Evolutionary conservation across 306 rosid species (phyloP).

Genomic region (Dryas alaskensis): DNA sequence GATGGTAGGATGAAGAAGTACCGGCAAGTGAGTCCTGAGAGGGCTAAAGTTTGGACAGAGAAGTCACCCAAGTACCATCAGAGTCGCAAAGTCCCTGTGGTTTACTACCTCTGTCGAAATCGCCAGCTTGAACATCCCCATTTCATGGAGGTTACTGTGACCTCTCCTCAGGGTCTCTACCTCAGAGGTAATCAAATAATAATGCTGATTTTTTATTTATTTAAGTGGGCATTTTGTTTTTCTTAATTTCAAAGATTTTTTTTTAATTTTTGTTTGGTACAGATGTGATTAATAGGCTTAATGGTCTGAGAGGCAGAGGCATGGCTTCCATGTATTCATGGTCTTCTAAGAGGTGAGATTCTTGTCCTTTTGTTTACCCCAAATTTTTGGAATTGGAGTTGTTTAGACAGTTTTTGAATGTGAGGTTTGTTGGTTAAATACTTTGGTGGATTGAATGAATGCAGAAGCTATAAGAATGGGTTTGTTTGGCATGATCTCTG

Average conservation of each 20-base stretch:
- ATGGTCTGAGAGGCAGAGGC: slow-evolving; percentile 86
- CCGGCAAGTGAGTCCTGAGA: slow-evolving; percentile 80
- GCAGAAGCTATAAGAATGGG: slow-evolving; percentile 87
- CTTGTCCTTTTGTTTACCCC: background rate
- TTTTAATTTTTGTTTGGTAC: slow-evolving; percentile 12
- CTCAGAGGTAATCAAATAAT: slow-evolving; percentile 58
- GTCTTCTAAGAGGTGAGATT: slow-evolving; percentile 81
- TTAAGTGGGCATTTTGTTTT: background rate
- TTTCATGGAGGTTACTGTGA: slow-evolving; percentile 83
- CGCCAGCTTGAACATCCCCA: slow-evolving; percentile 95
- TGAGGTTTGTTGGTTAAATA: background rate
- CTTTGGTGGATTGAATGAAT: slow-evolving; percentile 26
- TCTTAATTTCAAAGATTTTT: background rate
- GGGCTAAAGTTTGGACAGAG: slow-evolving; percentile 91
- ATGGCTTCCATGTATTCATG: slow-evolving; percentile 82
- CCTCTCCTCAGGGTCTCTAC: slow-evolving; percentile 65
- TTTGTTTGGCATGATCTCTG: slow-evolving; percentile 95
- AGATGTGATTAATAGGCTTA: slow-evolving; percentile 83
- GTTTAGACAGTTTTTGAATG: background rate
- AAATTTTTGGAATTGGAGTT: background rate
- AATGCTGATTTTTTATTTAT: background rate
- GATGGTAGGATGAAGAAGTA: slow-evolving; percentile 69
- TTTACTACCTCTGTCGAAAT: slow-evolving; percentile 82
- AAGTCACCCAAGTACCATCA: slow-evolving; percentile 78
- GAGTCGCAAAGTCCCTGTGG: slow-evolving; percentile 72